Percentiles rank a stretch among this genome's conserved stretches.
These are phyloP conservation scores for Globisporangium echinulatum DNA, from an alignment of 352 stramenopile species.

Conservation along the genomic window DNA sequence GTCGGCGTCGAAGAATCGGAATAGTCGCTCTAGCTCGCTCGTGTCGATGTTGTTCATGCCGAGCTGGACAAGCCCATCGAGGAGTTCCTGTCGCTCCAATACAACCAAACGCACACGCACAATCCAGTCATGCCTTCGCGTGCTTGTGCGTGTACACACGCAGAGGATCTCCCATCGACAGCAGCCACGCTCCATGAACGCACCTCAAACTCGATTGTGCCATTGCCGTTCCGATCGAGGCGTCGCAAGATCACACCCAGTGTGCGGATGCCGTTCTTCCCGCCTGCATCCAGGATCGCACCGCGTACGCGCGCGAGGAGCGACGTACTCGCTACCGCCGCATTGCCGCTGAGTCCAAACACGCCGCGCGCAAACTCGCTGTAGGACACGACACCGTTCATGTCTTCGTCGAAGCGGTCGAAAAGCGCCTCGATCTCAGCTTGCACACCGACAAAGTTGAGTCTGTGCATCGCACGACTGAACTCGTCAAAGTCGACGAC, in stretches of 20 bases:
- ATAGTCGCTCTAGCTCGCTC: conserved; percentile 43
- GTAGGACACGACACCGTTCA: conserved; percentile 74
- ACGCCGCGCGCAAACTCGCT: conserved; percentile 56
- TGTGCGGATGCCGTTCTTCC: conserved; percentile 71
- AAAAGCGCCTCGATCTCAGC: conserved; percentile 82
- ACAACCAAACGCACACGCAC: not conserved
- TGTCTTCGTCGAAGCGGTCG: conserved; percentile 83
- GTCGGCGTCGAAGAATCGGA: conserved; percentile 79
- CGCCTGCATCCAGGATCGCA: conserved; percentile 48
- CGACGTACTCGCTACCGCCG: conserved; percentile 10
- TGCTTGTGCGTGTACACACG: not conserved
- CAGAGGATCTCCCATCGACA: not conserved
- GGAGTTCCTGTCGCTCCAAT: conserved; percentile 38
- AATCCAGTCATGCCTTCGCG: not conserved
- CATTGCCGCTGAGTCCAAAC: conserved; percentile 21
- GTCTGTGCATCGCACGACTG: conserved; percentile 68
- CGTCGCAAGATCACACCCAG: conserved; percentile 56
- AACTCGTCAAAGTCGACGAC: conserved; percentile 87
- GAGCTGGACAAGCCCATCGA: conserved; percentile 41
- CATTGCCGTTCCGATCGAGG: conserved; percentile 81
- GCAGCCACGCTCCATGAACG: not conserved
- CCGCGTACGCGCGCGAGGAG: conserved; percentile 42
- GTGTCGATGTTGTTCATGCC: conserved; percentile 29
- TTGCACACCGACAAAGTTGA: conserved; percentile 89
- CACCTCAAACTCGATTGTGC: conserved; percentile 58